phyloP scores from a whole-genome alignment of 148 eudicot species.

The Rhododendron williamsianum region DNA sequence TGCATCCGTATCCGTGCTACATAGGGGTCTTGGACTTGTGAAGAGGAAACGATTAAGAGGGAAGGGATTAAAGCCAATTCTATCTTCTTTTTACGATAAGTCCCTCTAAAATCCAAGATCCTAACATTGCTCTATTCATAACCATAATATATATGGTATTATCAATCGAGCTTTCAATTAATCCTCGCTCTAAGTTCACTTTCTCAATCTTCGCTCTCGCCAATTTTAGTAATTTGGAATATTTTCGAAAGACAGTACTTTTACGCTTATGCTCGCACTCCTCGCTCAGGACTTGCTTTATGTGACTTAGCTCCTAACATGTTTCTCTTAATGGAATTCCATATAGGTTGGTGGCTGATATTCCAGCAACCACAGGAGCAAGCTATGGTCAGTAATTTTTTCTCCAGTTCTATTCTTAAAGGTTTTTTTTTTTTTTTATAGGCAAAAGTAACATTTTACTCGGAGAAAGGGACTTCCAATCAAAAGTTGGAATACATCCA shows the following conservation, averaged over 20 bases:
- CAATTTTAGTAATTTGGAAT: no score
- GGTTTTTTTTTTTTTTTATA: not conserved
- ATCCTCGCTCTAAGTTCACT: no score
- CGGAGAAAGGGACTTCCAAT: no score
- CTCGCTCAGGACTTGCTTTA: no score
- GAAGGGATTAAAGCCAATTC: not conserved
- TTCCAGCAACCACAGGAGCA: conserved; percentile 58
- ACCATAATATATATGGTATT: no score
- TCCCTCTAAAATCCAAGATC: not conserved
- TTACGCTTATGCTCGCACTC: no score
- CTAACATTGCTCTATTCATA: not conserved
- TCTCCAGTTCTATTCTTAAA: not conserved
- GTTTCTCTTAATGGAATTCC: not conserved
- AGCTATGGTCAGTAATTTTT: conserved; percentile 43
- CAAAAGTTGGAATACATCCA: no score
- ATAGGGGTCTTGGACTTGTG: not conserved
- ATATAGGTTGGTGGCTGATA: conserved; percentile 53
- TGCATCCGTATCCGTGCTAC: no score
- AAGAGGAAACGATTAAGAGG: not conserved
- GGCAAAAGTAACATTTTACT: no score
- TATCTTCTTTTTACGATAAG: not conserved
- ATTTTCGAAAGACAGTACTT: no score
- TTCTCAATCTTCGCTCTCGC: no score
- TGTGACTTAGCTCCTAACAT: not conserved
- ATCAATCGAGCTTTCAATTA: no score